Conservation (phyloP, 2,329 filamentous ascomycete species). For the Dryadomyces sulphureus region DNA sequence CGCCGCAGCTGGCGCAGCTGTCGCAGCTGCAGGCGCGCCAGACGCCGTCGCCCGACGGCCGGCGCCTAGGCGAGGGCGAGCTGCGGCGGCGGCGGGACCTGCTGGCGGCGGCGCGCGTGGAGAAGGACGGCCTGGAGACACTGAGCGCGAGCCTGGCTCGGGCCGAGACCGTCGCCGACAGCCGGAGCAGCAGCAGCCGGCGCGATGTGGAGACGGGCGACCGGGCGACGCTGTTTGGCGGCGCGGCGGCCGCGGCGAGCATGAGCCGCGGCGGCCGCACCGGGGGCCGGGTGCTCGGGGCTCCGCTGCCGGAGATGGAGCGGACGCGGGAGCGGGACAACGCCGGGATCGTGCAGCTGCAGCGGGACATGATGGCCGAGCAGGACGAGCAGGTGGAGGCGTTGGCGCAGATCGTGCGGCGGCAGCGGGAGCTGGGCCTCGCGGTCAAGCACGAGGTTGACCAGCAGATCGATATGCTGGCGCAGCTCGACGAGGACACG, state of each 20-base stretch:
- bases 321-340: conserved; percentile 67
- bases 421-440: conserved; percentile 65
- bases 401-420: conserved; percentile 51
- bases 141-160: conserved; percentile 42
- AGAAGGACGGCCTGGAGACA: conserved; percentile 62
- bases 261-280: conserved; percentile 16
- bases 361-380: conserved; percentile 57
- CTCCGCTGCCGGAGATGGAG: conserved; percentile 58
- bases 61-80: conserved; percentile 56
- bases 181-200: conserved; percentile 22
- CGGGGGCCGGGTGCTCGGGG: conserved; percentile 55
- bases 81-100: conserved; percentile 56
- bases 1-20: no score
- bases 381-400: conserved; percentile 61
- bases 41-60: conserved; percentile 21
- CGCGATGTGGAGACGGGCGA: conserved; percentile 28
- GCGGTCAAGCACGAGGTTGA: conserved; percentile 62
- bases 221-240: conserved; percentile 33
- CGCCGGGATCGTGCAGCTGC: conserved; percentile 55
- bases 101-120: conserved; percentile 52
- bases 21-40: no score
- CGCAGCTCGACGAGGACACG: conserved; percentile 49
- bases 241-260: conserved; percentile 18
- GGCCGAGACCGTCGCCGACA: conserved; percentile 30
- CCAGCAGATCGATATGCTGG: conserved; percentile 56